phyloP scores from a whole-genome alignment of 352 stramenopile genomes.

The Phytophthora sojae region DNA sequence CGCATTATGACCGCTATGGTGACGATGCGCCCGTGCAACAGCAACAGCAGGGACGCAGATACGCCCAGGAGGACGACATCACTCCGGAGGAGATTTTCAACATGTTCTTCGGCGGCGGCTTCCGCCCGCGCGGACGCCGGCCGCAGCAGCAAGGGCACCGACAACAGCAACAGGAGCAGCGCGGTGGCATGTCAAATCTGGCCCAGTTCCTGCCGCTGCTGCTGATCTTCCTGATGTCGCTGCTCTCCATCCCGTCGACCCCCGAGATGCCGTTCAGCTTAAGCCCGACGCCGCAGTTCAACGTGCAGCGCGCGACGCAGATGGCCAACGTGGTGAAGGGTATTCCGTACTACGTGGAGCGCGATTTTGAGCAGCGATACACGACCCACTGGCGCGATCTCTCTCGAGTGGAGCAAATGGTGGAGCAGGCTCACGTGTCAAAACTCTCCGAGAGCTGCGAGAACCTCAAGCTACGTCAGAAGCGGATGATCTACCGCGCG shows the following conservation, averaged over 20 bases:
- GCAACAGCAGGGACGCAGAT: constrained; percentile 47
- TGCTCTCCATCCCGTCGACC: constrained; percentile 77
- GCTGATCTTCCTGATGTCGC: constrained; percentile 85
- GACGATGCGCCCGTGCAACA: constrained; percentile 59
- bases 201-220: constrained; percentile 88
- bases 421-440: constrained; percentile 83
- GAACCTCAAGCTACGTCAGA: constrained; percentile 85
- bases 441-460: constrained; percentile 81
- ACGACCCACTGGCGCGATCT: constrained; percentile 88
- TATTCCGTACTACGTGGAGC: constrained; percentile 90
- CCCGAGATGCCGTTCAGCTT: constrained; percentile 88
- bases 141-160: constrained; percentile 56
- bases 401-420: constrained; percentile 85
- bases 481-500: constrained; percentile 88
- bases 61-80: constrained; percentile 82
- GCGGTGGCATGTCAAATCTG: constrained; percentile 57
- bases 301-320: constrained; percentile 76
- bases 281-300: constrained; percentile 78
- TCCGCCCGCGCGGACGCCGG: constrained; percentile 62
- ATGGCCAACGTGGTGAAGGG: constrained; percentile 87
- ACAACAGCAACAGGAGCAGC: constrained; percentile 46
- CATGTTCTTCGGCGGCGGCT: constrained; percentile 92
- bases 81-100: constrained; percentile 94
- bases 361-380: constrained; percentile 89
- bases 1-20: constrained; percentile 87